These are phyloP conservation scores for Pseudozyma hubeiensis DNA, from an alignment of 1,284 basidiomycete species.

Conservation along the genomic window DNA sequence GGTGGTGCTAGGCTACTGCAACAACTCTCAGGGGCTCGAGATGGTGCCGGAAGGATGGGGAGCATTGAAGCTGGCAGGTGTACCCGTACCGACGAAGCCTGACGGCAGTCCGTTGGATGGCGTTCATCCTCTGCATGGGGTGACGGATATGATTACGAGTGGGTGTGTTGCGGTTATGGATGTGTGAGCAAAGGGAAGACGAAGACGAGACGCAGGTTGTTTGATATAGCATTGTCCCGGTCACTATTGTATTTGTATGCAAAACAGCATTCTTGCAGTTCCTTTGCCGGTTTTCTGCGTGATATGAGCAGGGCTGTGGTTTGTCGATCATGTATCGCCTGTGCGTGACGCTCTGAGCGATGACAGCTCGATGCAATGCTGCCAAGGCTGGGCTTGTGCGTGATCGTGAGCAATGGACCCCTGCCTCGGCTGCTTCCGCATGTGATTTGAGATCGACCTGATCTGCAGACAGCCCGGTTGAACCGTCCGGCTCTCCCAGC, in stretches of 20 bases:
- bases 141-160: slow-evolving; percentile 49
- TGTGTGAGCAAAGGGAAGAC: slow-evolving; percentile 18
- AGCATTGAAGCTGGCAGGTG: slow-evolving; percentile 33
- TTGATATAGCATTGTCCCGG: too few relatives aligned
- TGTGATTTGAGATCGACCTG: too few relatives aligned
- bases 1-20: slow-evolving; percentile 54
- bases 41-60: slow-evolving; percentile 56
- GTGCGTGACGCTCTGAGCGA: too few relatives aligned
- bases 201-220: background rate
- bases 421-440: too few relatives aligned
- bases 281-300: too few relatives aligned
- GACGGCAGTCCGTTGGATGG: slow-evolving; percentile 20
- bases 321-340: too few relatives aligned
- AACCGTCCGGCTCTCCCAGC: too few relatives aligned
- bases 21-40: slow-evolving; percentile 37
- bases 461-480: too few relatives aligned
- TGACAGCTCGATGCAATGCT: too few relatives aligned
- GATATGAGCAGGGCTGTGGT: too few relatives aligned
- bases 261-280: background rate
- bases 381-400: too few relatives aligned
- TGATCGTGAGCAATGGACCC: too few relatives aligned
- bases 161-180: slow-evolving; percentile 54
- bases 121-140: slow-evolving; percentile 37
- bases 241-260: slow-evolving; percentile 12
- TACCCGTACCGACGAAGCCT: slow-evolving; percentile 11